These are phyloP conservation scores for Yamadazyma oceani DNA, from an alignment of 1,139 yeast species.

Conservation along the genomic window DNA sequence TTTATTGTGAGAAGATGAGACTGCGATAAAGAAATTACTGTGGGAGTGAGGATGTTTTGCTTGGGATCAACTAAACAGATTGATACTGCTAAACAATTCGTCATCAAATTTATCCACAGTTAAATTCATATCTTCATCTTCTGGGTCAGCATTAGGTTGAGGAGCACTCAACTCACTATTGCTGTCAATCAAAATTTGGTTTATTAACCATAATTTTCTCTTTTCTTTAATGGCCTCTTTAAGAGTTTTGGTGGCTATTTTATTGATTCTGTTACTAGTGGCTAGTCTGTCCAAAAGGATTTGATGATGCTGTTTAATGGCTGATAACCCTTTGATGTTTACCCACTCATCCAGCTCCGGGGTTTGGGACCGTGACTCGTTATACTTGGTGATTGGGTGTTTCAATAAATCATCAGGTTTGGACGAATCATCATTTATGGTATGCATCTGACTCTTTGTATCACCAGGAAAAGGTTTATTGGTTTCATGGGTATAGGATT, in stretches of 20 bases:
- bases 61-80: neutral
- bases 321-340: slow-evolving; percentile 16
- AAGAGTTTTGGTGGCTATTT: slow-evolving; percentile 45
- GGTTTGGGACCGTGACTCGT: no score
- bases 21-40: no score
- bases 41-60: neutral
- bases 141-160: neutral
- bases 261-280: slow-evolving; percentile 53
- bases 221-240: slow-evolving; percentile 27
- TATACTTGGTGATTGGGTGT: neutral
- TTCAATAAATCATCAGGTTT: neutral
- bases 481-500: neutral
- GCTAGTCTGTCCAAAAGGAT: slow-evolving; percentile 21
- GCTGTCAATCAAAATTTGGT: slow-evolving; percentile 58
- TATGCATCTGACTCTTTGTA: no score
- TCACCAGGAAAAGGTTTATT: no score
- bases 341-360: slow-evolving; percentile 15
- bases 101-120: slow-evolving; percentile 31
- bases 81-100: slow-evolving; percentile 19
- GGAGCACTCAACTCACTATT: slow-evolving; percentile 43
- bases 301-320: slow-evolving; percentile 21
- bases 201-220: slow-evolving; percentile 52
- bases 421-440: neutral
- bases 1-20: slow-evolving; percentile 1
- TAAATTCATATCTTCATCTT: neutral